A percentile compares a stretch with the other conserved stretches of the same genome.
phyloP scores from a whole-genome alignment of 2,329 filamentous ascomycete species.

The Cytospora piceae region DNA sequence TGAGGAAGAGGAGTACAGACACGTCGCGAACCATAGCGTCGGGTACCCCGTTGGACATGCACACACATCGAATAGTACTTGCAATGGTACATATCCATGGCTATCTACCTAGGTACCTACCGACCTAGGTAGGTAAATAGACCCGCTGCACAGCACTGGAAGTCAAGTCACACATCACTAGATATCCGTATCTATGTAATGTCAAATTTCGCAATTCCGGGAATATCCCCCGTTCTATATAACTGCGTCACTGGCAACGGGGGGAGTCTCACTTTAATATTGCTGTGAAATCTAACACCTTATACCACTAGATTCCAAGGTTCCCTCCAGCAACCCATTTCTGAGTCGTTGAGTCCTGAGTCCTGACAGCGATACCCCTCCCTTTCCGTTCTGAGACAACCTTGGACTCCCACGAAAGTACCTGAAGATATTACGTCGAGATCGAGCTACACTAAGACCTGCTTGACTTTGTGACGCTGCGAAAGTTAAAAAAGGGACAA shows the following conservation, averaged over 20 bases:
- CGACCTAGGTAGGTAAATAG: too few species aligned
- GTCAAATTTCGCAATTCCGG: neutral
- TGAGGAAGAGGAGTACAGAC: neutral
- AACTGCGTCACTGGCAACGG: neutral
- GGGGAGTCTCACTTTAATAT: neutral
- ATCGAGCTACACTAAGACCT: neutral
- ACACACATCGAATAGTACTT: constrained; percentile 3
- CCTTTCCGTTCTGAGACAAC: neutral
- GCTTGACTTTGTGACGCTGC: neutral
- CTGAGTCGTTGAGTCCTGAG: too few species aligned
- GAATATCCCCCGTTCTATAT: neutral
- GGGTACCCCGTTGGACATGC: constrained; percentile 16
- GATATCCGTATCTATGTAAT: neutral
- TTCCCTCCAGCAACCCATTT: neutral
- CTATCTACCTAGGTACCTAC: too few species aligned
- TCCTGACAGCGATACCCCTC: constrained; percentile 15
- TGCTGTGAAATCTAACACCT: neutral
- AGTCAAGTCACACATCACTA: neutral
- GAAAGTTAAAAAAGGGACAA: neutral
- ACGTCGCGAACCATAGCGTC: constrained; percentile 12
- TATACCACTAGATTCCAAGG: neutral
- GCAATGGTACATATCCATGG: too few species aligned
- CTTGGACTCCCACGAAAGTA: neutral
- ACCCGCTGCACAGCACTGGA: neutral
- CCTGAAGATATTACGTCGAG: neutral